Evolutionary conservation across 192 early-diverging fungal genomes (phyloP).

Genomic region (Coemansia sp.): DNA sequence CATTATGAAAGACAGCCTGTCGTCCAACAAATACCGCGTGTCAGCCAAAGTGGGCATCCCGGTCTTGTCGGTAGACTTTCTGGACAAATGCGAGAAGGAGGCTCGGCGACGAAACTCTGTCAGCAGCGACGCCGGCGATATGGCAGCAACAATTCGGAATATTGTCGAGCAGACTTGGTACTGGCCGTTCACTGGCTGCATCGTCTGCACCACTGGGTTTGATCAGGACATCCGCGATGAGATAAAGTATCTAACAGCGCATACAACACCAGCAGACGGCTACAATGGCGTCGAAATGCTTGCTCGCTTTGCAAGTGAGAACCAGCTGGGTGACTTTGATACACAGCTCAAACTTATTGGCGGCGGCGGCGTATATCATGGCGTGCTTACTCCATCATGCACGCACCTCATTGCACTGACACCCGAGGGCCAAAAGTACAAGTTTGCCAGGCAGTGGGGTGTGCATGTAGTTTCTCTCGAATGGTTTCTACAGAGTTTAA

Average conservation of each 20-base stretch:
- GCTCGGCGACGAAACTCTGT: constrained; percentile 8
- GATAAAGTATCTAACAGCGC: constrained; percentile 23
- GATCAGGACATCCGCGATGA: constrained; percentile 29
- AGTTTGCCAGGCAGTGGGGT: constrained; percentile 40
- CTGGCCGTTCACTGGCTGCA: constrained; percentile 44
- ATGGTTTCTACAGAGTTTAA: constrained; percentile 39
- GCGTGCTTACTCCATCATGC: constrained; percentile 33
- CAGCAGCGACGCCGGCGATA: background rate
- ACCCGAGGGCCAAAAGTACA: constrained; percentile 41
- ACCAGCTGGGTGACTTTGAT: background rate
- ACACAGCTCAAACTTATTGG: constrained; percentile 13
- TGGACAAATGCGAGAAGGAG: constrained; percentile 40
- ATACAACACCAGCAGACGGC: background rate
- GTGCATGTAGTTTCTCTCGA: constrained; percentile 30
- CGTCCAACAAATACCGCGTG: constrained; percentile 40
- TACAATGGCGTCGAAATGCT: background rate
- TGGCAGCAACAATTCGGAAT: constrained; percentile 1
- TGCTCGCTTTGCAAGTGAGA: background rate
- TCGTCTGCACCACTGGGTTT: constrained; percentile 46
- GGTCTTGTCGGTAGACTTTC: constrained; percentile 38
- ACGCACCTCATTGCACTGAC: constrained; percentile 43
- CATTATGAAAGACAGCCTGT: constrained; percentile 24
- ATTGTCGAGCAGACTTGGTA: constrained; percentile 31
- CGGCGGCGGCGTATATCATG: constrained; percentile 42
- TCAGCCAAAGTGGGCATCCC: constrained; percentile 44